These are phyloP conservation scores for Auricularia cornea DNA, from an alignment of 768 basidiomycete genomes.

Conservation along the genomic window DNA sequence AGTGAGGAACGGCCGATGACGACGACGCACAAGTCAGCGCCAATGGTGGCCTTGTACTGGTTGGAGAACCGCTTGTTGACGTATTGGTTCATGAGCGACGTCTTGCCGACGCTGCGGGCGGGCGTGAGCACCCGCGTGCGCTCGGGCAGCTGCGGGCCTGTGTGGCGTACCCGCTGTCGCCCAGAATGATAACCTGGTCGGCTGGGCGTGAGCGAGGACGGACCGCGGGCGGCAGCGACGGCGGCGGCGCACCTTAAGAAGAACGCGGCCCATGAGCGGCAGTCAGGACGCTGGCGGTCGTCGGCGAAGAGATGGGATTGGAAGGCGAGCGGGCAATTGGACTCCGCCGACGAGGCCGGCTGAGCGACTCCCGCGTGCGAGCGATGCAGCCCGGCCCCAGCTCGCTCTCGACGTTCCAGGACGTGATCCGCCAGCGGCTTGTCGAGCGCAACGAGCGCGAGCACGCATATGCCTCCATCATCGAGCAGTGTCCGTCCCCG, in stretches of 20 bases:
- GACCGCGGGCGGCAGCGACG: neutral
- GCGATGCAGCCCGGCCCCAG: neutral
- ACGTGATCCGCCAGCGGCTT: conserved; percentile 67
- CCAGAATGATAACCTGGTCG: conserved; percentile 90
- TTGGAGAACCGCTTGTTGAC: conserved; percentile 99
- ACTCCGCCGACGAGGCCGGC: neutral
- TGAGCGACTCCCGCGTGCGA: neutral
- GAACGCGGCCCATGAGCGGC: conserved; percentile 66
- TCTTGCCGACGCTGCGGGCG: conserved; percentile 82
- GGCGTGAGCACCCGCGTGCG: conserved; percentile 6
- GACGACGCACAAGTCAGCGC: conserved; percentile 81
- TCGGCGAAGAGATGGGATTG: conserved; percentile 10
- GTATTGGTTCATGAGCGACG: conserved; percentile 99
- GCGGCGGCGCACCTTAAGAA: conserved; percentile 57
- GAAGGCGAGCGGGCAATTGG: neutral
- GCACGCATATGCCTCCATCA: conserved; percentile 71
- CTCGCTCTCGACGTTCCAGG: conserved; percentile 68
- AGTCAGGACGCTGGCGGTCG: conserved; percentile 10
- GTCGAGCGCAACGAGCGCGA: conserved; percentile 78
- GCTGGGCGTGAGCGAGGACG: conserved; percentile 9
- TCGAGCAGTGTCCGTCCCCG: conserved; percentile 75
- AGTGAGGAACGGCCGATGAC: conserved; percentile 6
- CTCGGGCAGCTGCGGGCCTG: neutral
- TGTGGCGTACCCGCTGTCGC: conserved; percentile 81
- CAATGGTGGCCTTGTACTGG: conserved; percentile 99